A percentile compares a stretch with the other conserved stretches of the same genome.
Conservation (phyloP, 371 early-diverging fungal species). For the Choanephora cucurbitarum region DNA sequence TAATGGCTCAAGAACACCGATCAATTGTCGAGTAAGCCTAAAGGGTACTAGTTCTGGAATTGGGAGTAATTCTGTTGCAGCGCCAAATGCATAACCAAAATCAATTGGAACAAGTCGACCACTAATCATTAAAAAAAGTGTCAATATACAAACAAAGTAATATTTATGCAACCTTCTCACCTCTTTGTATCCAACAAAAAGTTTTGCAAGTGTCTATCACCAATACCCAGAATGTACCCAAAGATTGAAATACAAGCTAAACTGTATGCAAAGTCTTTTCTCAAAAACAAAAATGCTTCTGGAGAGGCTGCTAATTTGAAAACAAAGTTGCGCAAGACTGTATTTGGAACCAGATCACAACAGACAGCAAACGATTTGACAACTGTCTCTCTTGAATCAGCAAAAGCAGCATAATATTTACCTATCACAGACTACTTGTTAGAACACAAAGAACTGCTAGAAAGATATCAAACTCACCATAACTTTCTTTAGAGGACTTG, state of each 20-base stretch:
- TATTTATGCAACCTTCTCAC: slow-evolving; percentile 22
- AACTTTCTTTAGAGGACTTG: background rate
- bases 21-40: slow-evolving; percentile 62
- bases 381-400: slow-evolving; percentile 48
- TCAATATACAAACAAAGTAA: background rate
- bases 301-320: slow-evolving; percentile 60
- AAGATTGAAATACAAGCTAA: slow-evolving; percentile 62
- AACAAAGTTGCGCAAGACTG: slow-evolving; percentile 51
- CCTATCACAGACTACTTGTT: slow-evolving; percentile 8
- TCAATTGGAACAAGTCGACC: slow-evolving; percentile 70
- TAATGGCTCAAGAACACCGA: slow-evolving; percentile 57
- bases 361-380: slow-evolving; percentile 44
- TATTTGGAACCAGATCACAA: slow-evolving; percentile 28
- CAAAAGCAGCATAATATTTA: slow-evolving; percentile 43
- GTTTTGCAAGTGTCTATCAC: slow-evolving; percentile 75
- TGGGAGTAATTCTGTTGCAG: slow-evolving; percentile 68
- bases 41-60: slow-evolving; percentile 75
- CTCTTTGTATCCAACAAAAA: slow-evolving; percentile 61
- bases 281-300: slow-evolving; percentile 63
- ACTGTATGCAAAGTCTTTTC: slow-evolving; percentile 61
- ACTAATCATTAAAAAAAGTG: slow-evolving; percentile 26
- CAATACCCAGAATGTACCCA: slow-evolving; percentile 73
- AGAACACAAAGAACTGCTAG: background rate
- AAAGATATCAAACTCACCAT: background rate
- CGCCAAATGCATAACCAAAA: slow-evolving; percentile 80